A percentile compares a stretch with the other conserved stretches of the same genome.
phyloP scores from a whole-genome alignment of 176 grass and related monocot species.

The Oryza officinalis region DNA sequence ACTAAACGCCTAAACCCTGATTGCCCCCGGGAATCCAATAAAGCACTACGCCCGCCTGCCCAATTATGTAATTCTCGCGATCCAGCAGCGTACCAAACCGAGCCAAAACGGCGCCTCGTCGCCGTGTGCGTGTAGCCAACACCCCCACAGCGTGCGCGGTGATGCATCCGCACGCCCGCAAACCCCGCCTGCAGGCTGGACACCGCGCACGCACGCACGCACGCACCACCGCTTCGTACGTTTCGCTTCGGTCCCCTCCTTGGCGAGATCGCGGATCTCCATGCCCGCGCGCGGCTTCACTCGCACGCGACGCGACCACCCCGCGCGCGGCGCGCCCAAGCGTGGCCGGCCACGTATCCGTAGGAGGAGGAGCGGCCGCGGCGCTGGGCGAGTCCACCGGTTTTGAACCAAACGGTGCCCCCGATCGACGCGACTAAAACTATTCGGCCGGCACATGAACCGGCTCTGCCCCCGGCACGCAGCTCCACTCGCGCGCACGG shows the following conservation, averaged over 20 bases:
- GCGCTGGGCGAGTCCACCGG: neutral
- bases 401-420: constrained; percentile 22
- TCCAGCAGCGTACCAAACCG: neutral
- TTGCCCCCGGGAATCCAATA: neutral
- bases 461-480: constrained; percentile 21
- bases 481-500: constrained; percentile 13
- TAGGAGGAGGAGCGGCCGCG: too few species aligned
- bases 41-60: neutral
- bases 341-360: constrained; percentile 19
- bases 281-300: constrained; percentile 24
- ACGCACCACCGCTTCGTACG: neutral
- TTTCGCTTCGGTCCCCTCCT: neutral
- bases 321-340: neutral
- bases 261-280: constrained; percentile 37
- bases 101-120: constrained; percentile 11
- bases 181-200: neutral
- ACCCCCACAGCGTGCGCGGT: neutral
- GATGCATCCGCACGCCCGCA: neutral
- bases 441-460: constrained; percentile 32
- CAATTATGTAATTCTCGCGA: neutral
- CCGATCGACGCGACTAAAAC: constrained; percentile 28
- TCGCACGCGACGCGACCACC: constrained; percentile 29
- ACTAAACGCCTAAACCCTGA: neutral
- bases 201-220: neutral
- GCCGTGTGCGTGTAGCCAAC: neutral